These are phyloP conservation scores for Nakazawaea molendinolei DNA, from an alignment of 805 yeast species.

Conservation along the genomic window DNA sequence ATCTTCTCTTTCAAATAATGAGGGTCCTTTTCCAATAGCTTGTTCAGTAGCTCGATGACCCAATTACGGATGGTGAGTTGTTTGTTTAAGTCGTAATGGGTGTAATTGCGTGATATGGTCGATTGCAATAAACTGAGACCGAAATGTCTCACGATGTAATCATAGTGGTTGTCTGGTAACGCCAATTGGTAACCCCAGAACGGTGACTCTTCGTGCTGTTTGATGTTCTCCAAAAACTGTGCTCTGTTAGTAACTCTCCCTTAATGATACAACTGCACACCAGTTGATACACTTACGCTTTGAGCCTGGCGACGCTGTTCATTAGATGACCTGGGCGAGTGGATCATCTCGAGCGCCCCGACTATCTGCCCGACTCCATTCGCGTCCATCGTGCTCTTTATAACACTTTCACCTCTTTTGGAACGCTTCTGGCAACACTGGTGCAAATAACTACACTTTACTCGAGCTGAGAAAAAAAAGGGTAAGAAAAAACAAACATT, in stretches of 20 bases:
- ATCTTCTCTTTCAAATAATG: slow-evolving; percentile 85
- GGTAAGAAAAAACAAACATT: too few species aligned
- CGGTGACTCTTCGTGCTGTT: slow-evolving; percentile 77
- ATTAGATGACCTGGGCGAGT: slow-evolving; percentile 59
- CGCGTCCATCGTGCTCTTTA: slow-evolving; percentile 43
- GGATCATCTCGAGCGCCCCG: slow-evolving; percentile 69
- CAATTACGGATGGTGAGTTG: slow-evolving; percentile 69
- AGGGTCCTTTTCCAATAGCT: slow-evolving; percentile 63
- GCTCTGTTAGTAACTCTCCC: background rate
- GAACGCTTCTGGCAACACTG: too few species aligned
- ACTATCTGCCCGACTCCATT: slow-evolving; percentile 69
- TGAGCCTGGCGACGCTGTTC: slow-evolving; percentile 49
- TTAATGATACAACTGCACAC: slow-evolving; percentile 16
- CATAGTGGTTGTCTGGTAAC: slow-evolving; percentile 48
- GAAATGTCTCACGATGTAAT: slow-evolving; percentile 78
- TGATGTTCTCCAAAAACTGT: slow-evolving; percentile 66
- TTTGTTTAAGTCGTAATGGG: slow-evolving; percentile 46
- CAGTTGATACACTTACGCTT: slow-evolving; percentile 22
- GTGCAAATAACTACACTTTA: too few species aligned
- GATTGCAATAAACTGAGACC: slow-evolving; percentile 77
- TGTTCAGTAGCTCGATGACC: slow-evolving; percentile 72
- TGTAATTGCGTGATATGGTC: slow-evolving; percentile 57
- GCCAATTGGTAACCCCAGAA: slow-evolving; percentile 89
- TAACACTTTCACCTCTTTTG: too few species aligned
- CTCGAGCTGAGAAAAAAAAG: too few species aligned